Conservation (phyloP, 306 rosid species). For the Cajanus cajan region DNA sequence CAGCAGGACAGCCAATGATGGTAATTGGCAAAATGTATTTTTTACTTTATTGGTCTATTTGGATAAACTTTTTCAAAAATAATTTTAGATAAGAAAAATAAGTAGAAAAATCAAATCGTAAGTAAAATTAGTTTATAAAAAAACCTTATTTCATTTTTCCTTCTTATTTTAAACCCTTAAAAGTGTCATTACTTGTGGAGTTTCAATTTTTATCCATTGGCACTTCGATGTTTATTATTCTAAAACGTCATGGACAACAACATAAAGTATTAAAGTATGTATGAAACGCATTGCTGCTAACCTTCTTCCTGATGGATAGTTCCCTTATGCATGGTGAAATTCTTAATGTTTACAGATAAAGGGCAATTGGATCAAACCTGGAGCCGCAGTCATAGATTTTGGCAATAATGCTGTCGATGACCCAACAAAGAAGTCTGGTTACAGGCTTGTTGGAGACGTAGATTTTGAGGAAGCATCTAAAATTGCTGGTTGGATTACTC, state of each 20-base stretch:
- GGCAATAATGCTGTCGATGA: constrained; percentile 89
- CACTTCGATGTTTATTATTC: constrained; percentile 8
- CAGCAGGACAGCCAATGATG: constrained; percentile 90
- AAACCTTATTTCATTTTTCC: no score
- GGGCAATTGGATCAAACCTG: constrained; percentile 93
- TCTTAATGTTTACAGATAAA: constrained; percentile 47
- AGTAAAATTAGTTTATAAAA: no score
- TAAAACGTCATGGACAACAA: not conserved
- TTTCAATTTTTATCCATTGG: not conserved
- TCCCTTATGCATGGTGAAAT: constrained; percentile 12
- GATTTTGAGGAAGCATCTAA: constrained; percentile 84
- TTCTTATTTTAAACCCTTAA: no score
- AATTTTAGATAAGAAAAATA: no score
- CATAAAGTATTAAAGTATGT: not conserved
- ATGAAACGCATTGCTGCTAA: not conserved
- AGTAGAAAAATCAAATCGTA: no score
- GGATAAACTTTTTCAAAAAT: no score
- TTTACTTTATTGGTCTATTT: no score
- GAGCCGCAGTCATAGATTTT: constrained; percentile 91
- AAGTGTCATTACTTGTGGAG: no score
- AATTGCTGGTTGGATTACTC: constrained; percentile 85
- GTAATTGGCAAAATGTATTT: constrained; percentile 35
- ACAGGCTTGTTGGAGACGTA: constrained; percentile 87
- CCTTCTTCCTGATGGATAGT: constrained; percentile 4
- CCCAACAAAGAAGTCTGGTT: constrained; percentile 75